phyloP scores from a whole-genome alignment of 768 basidiomycete genomes.

The Tephrocybe rancida region DNA sequence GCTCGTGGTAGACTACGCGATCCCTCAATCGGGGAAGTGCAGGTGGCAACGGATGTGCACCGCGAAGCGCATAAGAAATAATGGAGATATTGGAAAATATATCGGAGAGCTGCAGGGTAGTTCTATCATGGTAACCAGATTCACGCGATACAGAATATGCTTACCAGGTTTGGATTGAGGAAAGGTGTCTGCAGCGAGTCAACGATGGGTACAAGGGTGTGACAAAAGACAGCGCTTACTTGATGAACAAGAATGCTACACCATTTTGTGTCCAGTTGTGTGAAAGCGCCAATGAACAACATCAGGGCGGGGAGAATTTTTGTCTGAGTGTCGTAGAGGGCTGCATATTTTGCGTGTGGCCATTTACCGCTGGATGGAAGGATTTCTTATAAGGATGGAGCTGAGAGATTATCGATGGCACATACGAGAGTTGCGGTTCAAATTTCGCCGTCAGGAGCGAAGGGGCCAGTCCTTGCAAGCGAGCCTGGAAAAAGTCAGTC shows the following conservation, averaged over 20 bases:
- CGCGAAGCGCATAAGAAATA: constrained; percentile 36
- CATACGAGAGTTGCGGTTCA: constrained; percentile 45
- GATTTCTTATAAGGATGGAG: background rate
- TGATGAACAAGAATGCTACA: constrained; percentile 44
- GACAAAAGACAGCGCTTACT: constrained; percentile 22
- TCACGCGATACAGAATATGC: constrained; percentile 5
- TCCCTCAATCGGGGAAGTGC: constrained; percentile 42
- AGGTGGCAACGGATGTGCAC: constrained; percentile 37
- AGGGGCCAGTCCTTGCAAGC: constrained; percentile 37
- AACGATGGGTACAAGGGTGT: background rate
- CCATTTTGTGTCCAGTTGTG: constrained; percentile 43
- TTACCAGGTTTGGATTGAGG: constrained; percentile 46
- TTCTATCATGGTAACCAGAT: background rate
- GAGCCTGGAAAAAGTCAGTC: constrained; percentile 25
- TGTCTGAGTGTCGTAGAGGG: constrained; percentile 33
- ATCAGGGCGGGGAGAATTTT: constrained; percentile 34
- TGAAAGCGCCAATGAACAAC: constrained; percentile 40
- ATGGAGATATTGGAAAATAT: constrained; percentile 43
- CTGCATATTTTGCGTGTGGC: constrained; percentile 40
- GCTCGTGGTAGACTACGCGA: constrained; percentile 45
- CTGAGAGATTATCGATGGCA: background rate
- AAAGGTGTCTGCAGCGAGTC: constrained; percentile 38
- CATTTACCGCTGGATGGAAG: constrained; percentile 36
- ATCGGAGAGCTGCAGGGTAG: constrained; percentile 38
- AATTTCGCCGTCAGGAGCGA: constrained; percentile 40